A percentile compares a stretch with the other conserved stretches of the same genome.
Conservation (phyloP, 805 yeast genomes). For the Candida endomychidarum region DNA sequence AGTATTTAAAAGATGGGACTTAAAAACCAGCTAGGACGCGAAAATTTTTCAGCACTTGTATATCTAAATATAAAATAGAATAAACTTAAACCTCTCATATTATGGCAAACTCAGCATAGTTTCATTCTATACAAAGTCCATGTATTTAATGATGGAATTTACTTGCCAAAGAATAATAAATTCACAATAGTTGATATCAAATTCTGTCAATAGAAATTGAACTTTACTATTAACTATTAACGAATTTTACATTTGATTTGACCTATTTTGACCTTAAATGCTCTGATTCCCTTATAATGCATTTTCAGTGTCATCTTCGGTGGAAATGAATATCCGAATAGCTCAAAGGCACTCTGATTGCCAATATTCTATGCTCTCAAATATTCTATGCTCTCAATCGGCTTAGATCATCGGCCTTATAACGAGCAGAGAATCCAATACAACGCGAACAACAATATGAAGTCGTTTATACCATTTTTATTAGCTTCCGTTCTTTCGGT, state of each 20-base stretch:
- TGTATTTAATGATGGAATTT: constrained; percentile 45
- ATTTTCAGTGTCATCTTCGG: too few species aligned
- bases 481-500: background rate
- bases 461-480: background rate
- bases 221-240: constrained; percentile 9
- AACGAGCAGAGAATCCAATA: too few species aligned
- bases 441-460: constrained; percentile 2
- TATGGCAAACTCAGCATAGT: constrained; percentile 46
- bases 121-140: constrained; percentile 31
- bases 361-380: too few species aligned
- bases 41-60: constrained; percentile 6
- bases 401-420: too few species aligned
- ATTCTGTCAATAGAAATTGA: constrained; percentile 11
- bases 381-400: too few species aligned
- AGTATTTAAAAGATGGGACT: constrained; percentile 11
- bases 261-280: too few species aligned
- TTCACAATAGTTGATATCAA: constrained; percentile 8
- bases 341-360: too few species aligned
- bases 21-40: background rate
- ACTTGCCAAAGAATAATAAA: constrained; percentile 35
- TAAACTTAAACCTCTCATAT: constrained; percentile 1
- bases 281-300: too few species aligned
- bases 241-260: constrained; percentile 7
- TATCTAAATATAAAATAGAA: too few species aligned
- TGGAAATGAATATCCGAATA: too few species aligned